Evolutionary conservation across 768 basidiomycete genomes (phyloP).

Genomic region (Mycena metata): DNA sequence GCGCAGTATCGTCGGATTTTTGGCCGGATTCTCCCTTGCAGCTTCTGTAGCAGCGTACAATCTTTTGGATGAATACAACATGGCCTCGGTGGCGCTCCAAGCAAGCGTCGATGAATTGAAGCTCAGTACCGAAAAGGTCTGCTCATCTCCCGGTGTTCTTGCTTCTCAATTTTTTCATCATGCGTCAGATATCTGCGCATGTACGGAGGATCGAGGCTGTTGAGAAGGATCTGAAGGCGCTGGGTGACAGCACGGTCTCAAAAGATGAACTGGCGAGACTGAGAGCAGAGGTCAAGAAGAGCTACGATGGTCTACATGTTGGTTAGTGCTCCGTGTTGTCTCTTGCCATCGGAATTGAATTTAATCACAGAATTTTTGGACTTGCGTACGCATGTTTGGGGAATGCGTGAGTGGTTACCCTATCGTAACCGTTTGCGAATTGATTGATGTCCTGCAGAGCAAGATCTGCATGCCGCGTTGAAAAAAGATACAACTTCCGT

Average conservation of each 20-base stretch:
- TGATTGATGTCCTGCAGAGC: constrained; percentile 61
- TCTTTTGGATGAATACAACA: constrained; percentile 91
- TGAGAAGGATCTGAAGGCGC: constrained; percentile 88
- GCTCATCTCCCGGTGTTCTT: constrained; percentile 2
- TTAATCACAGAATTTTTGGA: constrained; percentile 78
- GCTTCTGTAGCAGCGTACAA: constrained; percentile 90
- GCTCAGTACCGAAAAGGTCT: constrained; percentile 84
- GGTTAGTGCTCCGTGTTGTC: constrained; percentile 58
- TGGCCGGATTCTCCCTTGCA: constrained; percentile 92
- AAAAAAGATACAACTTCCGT: constrained; percentile 77
- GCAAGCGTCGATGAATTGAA: constrained; percentile 91
- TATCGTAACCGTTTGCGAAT: not conserved
- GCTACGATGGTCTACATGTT: constrained; percentile 86
- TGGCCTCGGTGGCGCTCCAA: constrained; percentile 88
- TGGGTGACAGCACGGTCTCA: constrained; percentile 72
- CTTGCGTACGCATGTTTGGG: constrained; percentile 86
- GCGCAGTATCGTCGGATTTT: constrained; percentile 81
- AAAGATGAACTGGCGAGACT: constrained; percentile 87
- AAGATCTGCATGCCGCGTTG: constrained; percentile 81
- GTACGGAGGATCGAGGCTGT: constrained; percentile 87
- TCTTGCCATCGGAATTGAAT: not conserved
- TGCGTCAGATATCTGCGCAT: constrained; percentile 80
- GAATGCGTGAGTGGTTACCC: constrained; percentile 75
- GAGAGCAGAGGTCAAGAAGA: constrained; percentile 87
- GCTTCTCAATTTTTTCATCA: not conserved